A percentile compares a stretch with the other conserved stretches of the same genome.
Conservation (phyloP, 768 basidiomycete genomes). For the Leucocoprinus birnbaumii region DNA sequence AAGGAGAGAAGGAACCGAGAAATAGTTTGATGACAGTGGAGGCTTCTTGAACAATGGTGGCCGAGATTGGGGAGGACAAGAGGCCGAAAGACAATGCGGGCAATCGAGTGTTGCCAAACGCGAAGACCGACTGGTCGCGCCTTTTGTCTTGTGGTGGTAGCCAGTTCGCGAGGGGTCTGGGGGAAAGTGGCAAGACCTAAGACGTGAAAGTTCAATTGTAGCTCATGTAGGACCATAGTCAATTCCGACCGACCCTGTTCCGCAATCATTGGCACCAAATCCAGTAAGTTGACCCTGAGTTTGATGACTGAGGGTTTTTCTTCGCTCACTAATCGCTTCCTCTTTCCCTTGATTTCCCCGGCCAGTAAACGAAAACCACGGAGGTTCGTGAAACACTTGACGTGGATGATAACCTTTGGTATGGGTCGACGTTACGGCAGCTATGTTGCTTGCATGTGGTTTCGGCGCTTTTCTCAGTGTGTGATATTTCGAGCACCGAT, state of each 20-base stretch:
- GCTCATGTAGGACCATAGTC: background rate
- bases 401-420: background rate
- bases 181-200: background rate
- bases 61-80: background rate
- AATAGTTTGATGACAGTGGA: background rate
- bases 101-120: background rate
- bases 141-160: background rate
- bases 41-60: background rate
- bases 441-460: background rate
- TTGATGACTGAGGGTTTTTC: background rate
- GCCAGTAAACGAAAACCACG: background rate
- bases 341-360: background rate
- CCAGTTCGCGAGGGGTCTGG: background rate
- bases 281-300: background rate
- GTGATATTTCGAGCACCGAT: background rate
- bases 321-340: background rate
- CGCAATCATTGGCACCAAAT: background rate
- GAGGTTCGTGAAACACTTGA: background rate
- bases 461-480: background rate
- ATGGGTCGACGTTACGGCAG: slow-evolving; percentile 3
- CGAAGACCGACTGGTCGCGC: background rate
- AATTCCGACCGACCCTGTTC: slow-evolving; percentile 2
- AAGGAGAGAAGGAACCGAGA: background rate
- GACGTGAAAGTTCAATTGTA: background rate
- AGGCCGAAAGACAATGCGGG: background rate